Conservation (phyloP, 2,329 filamentous ascomycete species). For the Diaporthe sp. region DNA sequence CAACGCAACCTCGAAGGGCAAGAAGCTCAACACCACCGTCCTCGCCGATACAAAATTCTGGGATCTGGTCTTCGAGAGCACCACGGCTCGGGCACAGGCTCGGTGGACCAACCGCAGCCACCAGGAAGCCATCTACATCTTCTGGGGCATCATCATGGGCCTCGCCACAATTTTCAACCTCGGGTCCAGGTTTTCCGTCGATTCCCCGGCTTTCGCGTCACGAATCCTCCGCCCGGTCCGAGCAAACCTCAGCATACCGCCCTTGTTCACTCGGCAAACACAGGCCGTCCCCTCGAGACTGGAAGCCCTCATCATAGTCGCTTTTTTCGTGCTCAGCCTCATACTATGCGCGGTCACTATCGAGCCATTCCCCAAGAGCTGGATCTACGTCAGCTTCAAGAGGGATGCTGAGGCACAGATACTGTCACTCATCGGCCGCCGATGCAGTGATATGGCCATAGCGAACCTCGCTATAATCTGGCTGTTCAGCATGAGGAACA, state of each 20-base stretch:
- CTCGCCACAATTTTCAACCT: not conserved
- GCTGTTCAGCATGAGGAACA: constrained; percentile 77
- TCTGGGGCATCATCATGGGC: constrained; percentile 30
- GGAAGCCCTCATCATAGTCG: constrained; percentile 54
- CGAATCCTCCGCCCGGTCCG: not conserved
- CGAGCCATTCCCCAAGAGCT: constrained; percentile 54
- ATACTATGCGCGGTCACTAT: constrained; percentile 53
- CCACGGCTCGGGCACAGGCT: not conserved
- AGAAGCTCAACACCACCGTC: constrained; percentile 21
- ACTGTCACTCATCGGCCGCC: constrained; percentile 67
- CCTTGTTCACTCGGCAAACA: not conserved
- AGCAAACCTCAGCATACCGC: constrained; percentile 1
- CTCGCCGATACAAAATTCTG: not conserved
- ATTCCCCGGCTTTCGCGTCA: not conserved
- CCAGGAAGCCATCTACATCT: constrained; percentile 6
- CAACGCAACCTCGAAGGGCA: constrained; percentile 17
- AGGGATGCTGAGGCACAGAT: not conserved
- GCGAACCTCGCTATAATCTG: constrained; percentile 75
- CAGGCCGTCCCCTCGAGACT: constrained; percentile 15
- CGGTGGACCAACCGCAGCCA: constrained; percentile 24
- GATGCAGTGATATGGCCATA: constrained; percentile 74
- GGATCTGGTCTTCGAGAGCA: not conserved
- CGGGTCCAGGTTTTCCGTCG: not conserved
- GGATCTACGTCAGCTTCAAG: constrained; percentile 53
- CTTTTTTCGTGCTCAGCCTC: constrained; percentile 56